Percentiles rank a stretch among this genome's conserved stretches.
phyloP scores from a whole-genome alignment of 2,329 filamentous ascomycete species.

The Fulvia fulva region DNA sequence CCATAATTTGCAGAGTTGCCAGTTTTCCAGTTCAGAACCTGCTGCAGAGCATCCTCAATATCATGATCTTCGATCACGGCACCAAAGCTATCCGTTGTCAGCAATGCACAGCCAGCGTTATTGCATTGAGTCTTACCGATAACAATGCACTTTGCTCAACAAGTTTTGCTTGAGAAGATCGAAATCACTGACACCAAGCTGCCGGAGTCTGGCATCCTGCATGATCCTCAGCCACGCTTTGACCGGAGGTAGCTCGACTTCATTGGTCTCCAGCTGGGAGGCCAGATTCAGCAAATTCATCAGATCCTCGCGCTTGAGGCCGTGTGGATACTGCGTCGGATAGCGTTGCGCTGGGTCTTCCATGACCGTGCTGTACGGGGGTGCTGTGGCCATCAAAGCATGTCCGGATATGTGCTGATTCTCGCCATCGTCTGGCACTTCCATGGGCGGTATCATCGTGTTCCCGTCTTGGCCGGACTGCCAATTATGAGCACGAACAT shows the following conservation, averaged over 20 bases:
- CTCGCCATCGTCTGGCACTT: conserved; percentile 21
- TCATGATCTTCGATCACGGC: conserved; percentile 19
- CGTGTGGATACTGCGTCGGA: conserved; percentile 13
- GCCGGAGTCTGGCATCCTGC: conserved; percentile 14
- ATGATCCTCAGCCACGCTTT: conserved; percentile 23
- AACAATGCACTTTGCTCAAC: conserved; percentile 20
- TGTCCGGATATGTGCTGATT: conserved; percentile 25
- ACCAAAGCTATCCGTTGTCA: conserved; percentile 15
- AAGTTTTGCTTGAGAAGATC: conserved; percentile 15
- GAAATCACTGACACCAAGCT: conserved; percentile 16
- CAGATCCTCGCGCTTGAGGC: conserved; percentile 18
- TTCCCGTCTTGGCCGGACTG: conserved; percentile 11
- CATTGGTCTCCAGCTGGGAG: conserved; percentile 14
- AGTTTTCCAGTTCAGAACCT: conserved; percentile 14
- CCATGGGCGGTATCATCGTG: conserved; percentile 9
- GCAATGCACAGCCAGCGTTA: neutral
- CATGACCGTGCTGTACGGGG: conserved; percentile 17
- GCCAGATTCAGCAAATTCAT: conserved; percentile 18
- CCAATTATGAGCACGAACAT: conserved; percentile 22
- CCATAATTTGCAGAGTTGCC: neutral
- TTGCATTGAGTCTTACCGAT: conserved; percentile 10
- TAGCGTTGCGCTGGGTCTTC: conserved; percentile 11
- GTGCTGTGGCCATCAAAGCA: conserved; percentile 21
- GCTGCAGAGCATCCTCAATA: conserved; percentile 14
- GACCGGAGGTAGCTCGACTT: conserved; percentile 21